These are phyloP conservation scores for Durusdinium trenchii DNA, from an alignment of 73 alveolate species.

Conservation along the genomic window DNA sequence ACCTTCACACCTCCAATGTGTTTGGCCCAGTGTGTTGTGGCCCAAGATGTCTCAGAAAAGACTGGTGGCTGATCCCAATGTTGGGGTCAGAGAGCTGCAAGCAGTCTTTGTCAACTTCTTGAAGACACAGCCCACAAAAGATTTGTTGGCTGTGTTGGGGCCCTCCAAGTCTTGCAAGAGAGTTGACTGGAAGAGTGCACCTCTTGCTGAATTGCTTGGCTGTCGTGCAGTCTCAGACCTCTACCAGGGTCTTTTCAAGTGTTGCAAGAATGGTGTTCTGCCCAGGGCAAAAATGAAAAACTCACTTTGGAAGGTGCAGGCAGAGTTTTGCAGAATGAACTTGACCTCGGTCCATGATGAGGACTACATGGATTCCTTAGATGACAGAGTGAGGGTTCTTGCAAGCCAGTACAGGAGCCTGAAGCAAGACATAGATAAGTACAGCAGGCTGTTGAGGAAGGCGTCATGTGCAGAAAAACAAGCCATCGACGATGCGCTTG, in stretches of 20 bases:
- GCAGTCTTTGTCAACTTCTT: no score
- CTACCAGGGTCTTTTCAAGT: not conserved
- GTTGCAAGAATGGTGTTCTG: not conserved
- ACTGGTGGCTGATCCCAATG: no score
- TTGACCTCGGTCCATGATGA: not conserved
- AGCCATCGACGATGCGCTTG: not conserved
- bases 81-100: no score
- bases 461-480: not conserved
- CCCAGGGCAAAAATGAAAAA: not conserved
- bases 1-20: no score
- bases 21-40: no score
- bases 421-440: not conserved
- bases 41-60: no score
- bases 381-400: not conserved
- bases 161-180: not conserved
- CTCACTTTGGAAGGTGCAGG: not conserved
- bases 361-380: not conserved
- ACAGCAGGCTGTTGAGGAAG: not conserved
- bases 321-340: not conserved
- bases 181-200: not conserved
- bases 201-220: not conserved
- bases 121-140: no score
- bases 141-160: no score
- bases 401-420: not conserved
- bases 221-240: not conserved